Evolutionary conservation across 176 grass and related monocot species (phyloP).

Genomic region (Sorghum bicolor): DNA sequence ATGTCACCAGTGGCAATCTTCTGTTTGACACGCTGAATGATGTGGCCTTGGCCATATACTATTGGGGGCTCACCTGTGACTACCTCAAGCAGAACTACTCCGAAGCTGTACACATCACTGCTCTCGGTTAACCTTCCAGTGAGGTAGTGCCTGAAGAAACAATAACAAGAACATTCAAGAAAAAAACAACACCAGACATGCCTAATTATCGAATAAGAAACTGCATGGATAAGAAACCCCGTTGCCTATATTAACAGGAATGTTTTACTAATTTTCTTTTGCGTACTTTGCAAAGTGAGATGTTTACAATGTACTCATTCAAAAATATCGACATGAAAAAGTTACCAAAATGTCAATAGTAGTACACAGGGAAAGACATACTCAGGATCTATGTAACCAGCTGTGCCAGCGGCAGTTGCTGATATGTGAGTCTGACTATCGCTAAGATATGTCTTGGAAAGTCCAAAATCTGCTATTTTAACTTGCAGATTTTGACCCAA

Average conservation of each 20-base stretch:
- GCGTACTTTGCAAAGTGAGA: too few relatives aligned
- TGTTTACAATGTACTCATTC: too few relatives aligned
- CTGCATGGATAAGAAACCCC: too few relatives aligned
- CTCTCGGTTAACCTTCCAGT: slow-evolving; percentile 3
- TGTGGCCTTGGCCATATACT: not conserved
- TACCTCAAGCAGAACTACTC: slow-evolving; percentile 17
- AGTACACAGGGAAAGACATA: slow-evolving; percentile 1
- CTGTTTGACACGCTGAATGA: not conserved
- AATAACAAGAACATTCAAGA: too few relatives aligned
- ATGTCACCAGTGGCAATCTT: not conserved
- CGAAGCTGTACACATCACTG: slow-evolving; percentile 50
- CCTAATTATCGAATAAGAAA: too few relatives aligned
- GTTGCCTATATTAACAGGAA: not conserved
- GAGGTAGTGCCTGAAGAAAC: not conserved
- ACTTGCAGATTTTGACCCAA: slow-evolving; percentile 26
- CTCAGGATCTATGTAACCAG: slow-evolving; percentile 50
- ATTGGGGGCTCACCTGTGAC: slow-evolving; percentile 13
- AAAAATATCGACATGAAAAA: not conserved
- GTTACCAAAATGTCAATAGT: too few relatives aligned
- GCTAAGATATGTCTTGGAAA: slow-evolving; percentile 10
- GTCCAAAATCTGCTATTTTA: slow-evolving; percentile 50
- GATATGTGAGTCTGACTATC: slow-evolving; percentile 14
- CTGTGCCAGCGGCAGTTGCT: slow-evolving; percentile 15
- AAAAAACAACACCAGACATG: too few relatives aligned
- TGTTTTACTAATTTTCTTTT: not conserved